Percentiles rank a stretch among this genome's conserved stretches.
phyloP scores from a whole-genome alignment of 768 basidiomycete genomes.

The Auricularia cornea region DNA sequence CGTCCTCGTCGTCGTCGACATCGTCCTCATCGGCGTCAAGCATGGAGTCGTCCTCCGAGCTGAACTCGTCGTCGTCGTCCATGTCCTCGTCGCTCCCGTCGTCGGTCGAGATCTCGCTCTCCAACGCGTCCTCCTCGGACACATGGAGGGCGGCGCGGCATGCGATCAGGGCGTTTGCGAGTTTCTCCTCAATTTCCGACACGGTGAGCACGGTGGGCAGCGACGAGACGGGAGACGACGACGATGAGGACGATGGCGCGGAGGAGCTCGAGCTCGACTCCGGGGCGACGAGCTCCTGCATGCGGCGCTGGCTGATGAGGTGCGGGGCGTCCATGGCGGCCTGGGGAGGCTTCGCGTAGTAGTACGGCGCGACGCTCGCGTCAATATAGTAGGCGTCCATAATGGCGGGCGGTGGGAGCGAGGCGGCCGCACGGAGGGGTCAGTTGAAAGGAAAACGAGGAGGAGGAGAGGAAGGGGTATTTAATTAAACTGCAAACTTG shows the following conservation, averaged over 20 bases:
- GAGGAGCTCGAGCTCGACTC: not conserved
- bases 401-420: not conserved
- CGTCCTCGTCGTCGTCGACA: slow-evolving; percentile 17
- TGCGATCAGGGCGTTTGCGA: not conserved
- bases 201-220: not conserved
- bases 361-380: not conserved
- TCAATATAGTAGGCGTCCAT: not conserved
- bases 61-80: slow-evolving; percentile 4
- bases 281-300: not conserved
- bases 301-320: not conserved
- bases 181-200: not conserved
- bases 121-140: not conserved
- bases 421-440: too few species aligned
- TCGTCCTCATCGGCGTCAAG: slow-evolving; percentile 16
- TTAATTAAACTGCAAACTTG: not conserved
- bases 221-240: not conserved
- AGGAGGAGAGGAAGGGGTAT: not conserved
- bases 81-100: not conserved
- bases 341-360: not conserved
- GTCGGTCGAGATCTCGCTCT: not conserved
- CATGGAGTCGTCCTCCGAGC: slow-evolving; percentile 19
- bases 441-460: not conserved
- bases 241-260: not conserved
- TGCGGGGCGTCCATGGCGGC: not conserved
- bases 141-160: not conserved